Percentiles rank a stretch among this genome's conserved stretches.
phyloP scores from a whole-genome alignment of 345 rosid species.

The Brassica cretica region DNA sequence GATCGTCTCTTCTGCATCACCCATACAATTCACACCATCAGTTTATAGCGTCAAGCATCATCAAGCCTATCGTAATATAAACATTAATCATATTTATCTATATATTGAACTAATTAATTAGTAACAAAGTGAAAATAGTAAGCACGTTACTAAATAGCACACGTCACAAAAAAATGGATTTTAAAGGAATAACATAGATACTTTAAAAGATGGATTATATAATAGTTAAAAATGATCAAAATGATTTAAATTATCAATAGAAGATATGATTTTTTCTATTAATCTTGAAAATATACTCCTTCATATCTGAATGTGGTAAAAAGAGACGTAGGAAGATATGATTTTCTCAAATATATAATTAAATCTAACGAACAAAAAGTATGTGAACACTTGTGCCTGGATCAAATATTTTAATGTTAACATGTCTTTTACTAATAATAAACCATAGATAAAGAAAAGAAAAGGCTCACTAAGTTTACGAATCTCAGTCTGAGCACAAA shows the following conservation, averaged over 20 bases:
- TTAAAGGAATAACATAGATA: neutral
- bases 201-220: neutral
- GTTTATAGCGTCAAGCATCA: neutral
- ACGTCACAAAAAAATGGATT: neutral
- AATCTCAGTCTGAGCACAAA: conserved; percentile 4
- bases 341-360: neutral
- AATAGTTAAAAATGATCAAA: neutral
- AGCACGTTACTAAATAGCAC: neutral
- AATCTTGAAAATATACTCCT: neutral
- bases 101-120: neutral
- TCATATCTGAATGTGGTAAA: neutral
- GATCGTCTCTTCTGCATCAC: conserved; percentile 17
- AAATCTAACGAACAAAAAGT: neutral
- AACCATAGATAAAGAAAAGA: neutral
- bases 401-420: neutral
- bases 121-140: neutral
- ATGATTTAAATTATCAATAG: neutral
- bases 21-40: neutral
- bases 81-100: neutral
- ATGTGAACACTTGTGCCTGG: neutral
- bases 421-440: neutral
- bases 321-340: neutral
- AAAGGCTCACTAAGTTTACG: conserved; percentile 7
- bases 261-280: neutral
- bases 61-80: neutral